Evolutionary conservation across 371 early-diverging fungal species (phyloP).

Genomic region (Blakeslea trispora): DNA sequence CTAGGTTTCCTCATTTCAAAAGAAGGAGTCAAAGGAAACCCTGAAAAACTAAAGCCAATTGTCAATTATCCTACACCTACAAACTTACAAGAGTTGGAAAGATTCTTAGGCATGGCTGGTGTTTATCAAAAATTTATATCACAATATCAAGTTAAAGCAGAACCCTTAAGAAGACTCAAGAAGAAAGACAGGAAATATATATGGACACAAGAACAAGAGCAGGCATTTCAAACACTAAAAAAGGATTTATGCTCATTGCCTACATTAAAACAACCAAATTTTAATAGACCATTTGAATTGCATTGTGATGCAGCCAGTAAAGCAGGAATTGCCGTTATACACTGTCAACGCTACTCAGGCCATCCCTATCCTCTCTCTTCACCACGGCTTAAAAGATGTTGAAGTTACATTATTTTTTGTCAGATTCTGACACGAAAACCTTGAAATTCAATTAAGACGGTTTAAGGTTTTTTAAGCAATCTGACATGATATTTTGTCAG

Average conservation of each 20-base stretch:
- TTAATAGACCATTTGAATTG: neutral
- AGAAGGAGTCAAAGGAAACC: neutral
- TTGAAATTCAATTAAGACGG: too few relatives aligned
- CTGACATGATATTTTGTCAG: too few relatives aligned
- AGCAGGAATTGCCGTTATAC: neutral
- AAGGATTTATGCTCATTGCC: neutral
- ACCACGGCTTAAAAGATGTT: too few relatives aligned
- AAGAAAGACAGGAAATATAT: conserved; percentile 3
- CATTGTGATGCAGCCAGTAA: neutral
- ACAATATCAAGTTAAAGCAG: neutral
- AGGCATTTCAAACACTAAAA: neutral
- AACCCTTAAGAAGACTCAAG: neutral
- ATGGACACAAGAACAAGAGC: neutral
- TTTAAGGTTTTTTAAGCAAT: too few relatives aligned
- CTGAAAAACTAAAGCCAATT: conserved; percentile 1
- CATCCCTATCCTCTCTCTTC: too few relatives aligned
- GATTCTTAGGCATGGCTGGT: conserved; percentile 1
- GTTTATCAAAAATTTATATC: neutral
- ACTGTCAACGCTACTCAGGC: too few relatives aligned
- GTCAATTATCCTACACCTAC: neutral
- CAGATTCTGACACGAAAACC: too few relatives aligned
- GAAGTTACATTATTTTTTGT: too few relatives aligned
- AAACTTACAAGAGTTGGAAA: neutral
- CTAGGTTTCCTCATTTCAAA: neutral
- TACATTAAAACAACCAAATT: neutral